Evolutionary conservation across 495 filamentous ascomycete genomes (phyloP).

Genomic region (Zalerion maritima): DNA sequence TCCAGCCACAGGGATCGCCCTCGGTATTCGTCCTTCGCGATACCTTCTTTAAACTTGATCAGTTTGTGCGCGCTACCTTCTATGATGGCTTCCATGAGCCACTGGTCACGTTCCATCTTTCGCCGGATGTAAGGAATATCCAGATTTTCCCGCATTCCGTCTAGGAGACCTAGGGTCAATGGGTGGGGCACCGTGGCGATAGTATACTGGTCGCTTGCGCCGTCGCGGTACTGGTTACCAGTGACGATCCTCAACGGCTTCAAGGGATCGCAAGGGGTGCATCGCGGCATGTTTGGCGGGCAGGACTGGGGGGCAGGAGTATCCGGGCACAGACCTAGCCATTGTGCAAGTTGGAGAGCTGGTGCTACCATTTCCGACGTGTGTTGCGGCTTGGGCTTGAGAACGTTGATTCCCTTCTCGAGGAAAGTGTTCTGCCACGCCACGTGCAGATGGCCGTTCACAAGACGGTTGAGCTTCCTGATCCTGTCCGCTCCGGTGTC

Average conservation of each 20-base stretch:
- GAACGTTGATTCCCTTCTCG: conserved; percentile 50
- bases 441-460: conserved; percentile 74
- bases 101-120: conserved; percentile 61
- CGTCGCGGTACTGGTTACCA: conserved; percentile 43
- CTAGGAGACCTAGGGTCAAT: conserved; percentile 58
- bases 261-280: conserved; percentile 53
- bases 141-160: conserved; percentile 32
- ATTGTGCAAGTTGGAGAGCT: conserved; percentile 52
- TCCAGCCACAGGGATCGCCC: conserved; percentile 65
- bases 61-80: conserved; percentile 49
- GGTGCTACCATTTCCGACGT: conserved; percentile 57
- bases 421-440: conserved; percentile 70
- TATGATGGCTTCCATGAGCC: conserved; percentile 58
- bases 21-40: conserved; percentile 46
- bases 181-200: conserved; percentile 85
- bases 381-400: conserved; percentile 61
- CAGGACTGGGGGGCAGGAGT: conserved; percentile 64
- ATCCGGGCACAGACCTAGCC: conserved; percentile 56
- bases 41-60: conserved; percentile 63
- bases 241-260: conserved; percentile 43
- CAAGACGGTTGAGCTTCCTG: conserved; percentile 50
- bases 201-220: conserved; percentile 51
- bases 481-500: conserved; percentile 42
- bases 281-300: conserved; percentile 64
- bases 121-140: conserved; percentile 58